Evolutionary conservation across 2,329 filamentous ascomycete species (phyloP).

Genomic region (Calcarisporium arbuscula): DNA sequence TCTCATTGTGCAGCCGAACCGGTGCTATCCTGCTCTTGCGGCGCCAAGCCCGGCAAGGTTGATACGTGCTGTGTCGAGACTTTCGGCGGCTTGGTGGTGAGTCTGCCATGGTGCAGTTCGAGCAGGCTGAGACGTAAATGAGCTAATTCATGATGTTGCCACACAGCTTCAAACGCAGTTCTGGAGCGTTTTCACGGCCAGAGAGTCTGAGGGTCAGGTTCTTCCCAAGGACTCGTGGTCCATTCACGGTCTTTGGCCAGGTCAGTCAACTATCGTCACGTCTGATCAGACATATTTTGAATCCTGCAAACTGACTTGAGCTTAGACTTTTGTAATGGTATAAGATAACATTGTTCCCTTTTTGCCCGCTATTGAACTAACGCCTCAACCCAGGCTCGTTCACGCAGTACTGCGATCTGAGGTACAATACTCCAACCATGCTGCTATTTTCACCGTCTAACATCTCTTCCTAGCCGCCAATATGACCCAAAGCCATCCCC

Average conservation of each 20-base stretch:
- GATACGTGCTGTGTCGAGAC: conserved; percentile 62
- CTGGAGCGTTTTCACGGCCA: conserved; percentile 59
- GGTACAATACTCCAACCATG: conserved; percentile 4
- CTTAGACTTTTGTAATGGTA: conserved; percentile 39
- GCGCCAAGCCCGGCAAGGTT: conserved; percentile 36
- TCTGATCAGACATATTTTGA: background rate
- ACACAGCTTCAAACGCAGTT: conserved; percentile 51
- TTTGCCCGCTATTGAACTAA: too few species aligned
- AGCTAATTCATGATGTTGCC: too few species aligned
- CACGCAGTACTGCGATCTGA: conserved; percentile 61
- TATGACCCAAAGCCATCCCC: conserved; percentile 56
- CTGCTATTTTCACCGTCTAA: background rate
- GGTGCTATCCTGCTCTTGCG: conserved; percentile 41
- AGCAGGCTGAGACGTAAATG: too few species aligned
- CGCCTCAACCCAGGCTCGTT: conserved; percentile 54
- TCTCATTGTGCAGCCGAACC: conserved; percentile 10
- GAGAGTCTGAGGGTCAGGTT: conserved; percentile 50
- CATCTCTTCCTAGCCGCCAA: conserved; percentile 38
- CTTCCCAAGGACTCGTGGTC: conserved; percentile 52
- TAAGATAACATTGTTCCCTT: conserved; percentile 11
- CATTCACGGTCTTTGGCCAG: conserved; percentile 54
- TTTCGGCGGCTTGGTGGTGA: conserved; percentile 51
- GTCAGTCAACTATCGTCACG: conserved; percentile 13
- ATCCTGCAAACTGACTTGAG: background rate
- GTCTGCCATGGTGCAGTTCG: conserved; percentile 5